phyloP scores from a whole-genome alignment of 2,329 filamentous ascomycete species.

The Fusarium compactum region DNA sequence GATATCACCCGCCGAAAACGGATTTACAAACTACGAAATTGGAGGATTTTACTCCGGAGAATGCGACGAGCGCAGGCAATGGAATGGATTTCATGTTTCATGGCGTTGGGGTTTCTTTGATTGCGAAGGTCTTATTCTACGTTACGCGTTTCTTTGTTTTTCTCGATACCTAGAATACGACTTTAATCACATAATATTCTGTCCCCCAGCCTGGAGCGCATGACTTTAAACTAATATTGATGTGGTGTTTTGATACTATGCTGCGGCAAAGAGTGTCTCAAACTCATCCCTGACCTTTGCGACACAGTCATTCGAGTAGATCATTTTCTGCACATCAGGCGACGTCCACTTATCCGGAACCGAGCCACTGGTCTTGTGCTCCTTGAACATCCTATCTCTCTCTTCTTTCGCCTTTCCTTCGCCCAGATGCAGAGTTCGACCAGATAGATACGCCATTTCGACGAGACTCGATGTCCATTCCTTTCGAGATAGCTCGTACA shows the following conservation, averaged over 20 bases:
- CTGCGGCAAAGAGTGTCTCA: slow-evolving; percentile 36
- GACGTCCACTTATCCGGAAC: slow-evolving; percentile 78
- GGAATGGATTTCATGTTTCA: slow-evolving; percentile 24
- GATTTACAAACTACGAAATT: neutral
- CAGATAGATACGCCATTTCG: slow-evolving; percentile 48
- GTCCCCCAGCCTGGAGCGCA: neutral
- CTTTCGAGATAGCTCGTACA: slow-evolving; percentile 45
- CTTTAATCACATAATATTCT: slow-evolving; percentile 40
- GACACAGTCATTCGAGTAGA: slow-evolving; percentile 73
- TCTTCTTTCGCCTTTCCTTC: slow-evolving; percentile 70
- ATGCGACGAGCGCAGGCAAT: slow-evolving; percentile 21
- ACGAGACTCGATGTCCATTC: slow-evolving; percentile 47
- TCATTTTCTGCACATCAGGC: slow-evolving; percentile 74
- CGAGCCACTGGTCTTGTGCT: slow-evolving; percentile 62
- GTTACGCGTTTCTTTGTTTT: slow-evolving; percentile 36
- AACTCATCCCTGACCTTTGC: slow-evolving; percentile 54
- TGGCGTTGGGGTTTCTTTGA: slow-evolving; percentile 42
- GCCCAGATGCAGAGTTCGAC: slow-evolving; percentile 68
- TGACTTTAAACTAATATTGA: slow-evolving; percentile 5
- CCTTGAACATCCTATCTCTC: slow-evolving; percentile 67
- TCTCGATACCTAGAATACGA: slow-evolving; percentile 31
- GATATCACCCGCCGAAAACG: slow-evolving; percentile 15
- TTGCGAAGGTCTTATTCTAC: slow-evolving; percentile 26
- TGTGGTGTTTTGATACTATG: slow-evolving; percentile 23
- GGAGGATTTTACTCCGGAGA: neutral